phyloP scores from a whole-genome alignment of 139 green algal genomes.

The Closterium sp. region DNA sequence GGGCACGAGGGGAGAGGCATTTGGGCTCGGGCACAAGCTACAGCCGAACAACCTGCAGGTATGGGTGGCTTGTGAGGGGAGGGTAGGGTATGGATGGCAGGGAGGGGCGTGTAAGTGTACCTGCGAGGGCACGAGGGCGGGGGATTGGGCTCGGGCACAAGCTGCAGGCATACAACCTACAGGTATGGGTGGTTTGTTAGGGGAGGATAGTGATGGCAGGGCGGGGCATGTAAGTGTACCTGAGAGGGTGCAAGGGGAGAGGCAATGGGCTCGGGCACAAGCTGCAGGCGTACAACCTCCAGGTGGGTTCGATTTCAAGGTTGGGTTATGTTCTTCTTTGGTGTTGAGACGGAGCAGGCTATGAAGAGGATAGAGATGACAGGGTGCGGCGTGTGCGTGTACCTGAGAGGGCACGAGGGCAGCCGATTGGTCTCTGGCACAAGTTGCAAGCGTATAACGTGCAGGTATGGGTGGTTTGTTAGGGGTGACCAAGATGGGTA shows the following conservation, averaged over 20 bases:
- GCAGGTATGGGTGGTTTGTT: too few relatives aligned
- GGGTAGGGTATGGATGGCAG: constrained; percentile 38
- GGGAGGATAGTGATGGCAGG: too few relatives aligned
- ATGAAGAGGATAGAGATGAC: too few relatives aligned
- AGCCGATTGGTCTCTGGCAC: constrained; percentile 58
- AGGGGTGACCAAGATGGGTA: too few relatives aligned
- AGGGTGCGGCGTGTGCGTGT: too few relatives aligned
- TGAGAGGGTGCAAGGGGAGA: constrained; percentile 59
- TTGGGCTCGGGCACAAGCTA: constrained; percentile 59
- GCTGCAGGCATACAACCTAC: constrained; percentile 60
- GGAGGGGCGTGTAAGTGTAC: constrained; percentile 58
- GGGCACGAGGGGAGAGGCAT: constrained; percentile 63
- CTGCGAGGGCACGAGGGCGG: constrained; percentile 60
- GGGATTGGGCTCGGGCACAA: constrained; percentile 61
- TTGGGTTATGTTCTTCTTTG: too few relatives aligned
- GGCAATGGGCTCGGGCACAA: constrained; percentile 62
- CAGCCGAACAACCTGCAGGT: constrained; percentile 62
- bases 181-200: constrained; percentile 16
- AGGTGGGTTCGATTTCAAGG: constrained; percentile 23
- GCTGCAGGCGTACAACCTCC: constrained; percentile 60
- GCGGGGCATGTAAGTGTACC: neutral
- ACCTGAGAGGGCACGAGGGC: constrained; percentile 59
- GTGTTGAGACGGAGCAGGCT: too few relatives aligned
- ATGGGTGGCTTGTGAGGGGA: constrained; percentile 40
- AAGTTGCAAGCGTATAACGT: constrained; percentile 62